phyloP scores from a whole-genome alignment of 257 asterid species.

The Solanum chilense region DNA sequence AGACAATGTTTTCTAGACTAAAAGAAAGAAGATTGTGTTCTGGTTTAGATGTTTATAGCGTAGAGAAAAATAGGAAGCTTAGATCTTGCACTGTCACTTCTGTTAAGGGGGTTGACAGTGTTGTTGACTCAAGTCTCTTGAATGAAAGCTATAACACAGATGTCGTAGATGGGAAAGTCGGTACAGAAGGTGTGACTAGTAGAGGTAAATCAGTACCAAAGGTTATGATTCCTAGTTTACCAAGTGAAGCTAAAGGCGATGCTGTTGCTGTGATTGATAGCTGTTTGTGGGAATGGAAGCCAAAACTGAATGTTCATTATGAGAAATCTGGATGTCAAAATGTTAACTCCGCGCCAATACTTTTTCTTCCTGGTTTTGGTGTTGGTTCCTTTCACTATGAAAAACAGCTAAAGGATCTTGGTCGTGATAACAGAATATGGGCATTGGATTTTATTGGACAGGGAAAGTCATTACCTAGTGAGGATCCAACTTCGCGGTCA shows the following conservation, averaged over 20 bases:
- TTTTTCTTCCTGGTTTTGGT: constrained; percentile 94
- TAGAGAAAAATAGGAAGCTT: constrained; percentile 9
- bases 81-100: constrained; percentile 14
- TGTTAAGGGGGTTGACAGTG: constrained; percentile 21
- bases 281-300: constrained; percentile 84
- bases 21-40: constrained; percentile 15
- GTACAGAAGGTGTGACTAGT: constrained; percentile 14
- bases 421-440: constrained; percentile 65
- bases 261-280: constrained; percentile 42
- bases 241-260: constrained; percentile 41
- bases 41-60: constrained; percentile 9
- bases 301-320: constrained; percentile 66
- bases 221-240: constrained; percentile 71
- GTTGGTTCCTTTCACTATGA: constrained; percentile 95
- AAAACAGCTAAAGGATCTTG: constrained; percentile 87
- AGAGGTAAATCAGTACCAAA: constrained; percentile 34
- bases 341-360: constrained; percentile 60
- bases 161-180: constrained; percentile 41
- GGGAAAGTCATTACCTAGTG: constrained; percentile 73
- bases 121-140: constrained; percentile 24
- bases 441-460: constrained; percentile 92
- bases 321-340: constrained; percentile 71
- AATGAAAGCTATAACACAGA: constrained; percentile 26
- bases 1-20: constrained; percentile 13
- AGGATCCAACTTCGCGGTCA: constrained; percentile 58